These are phyloP conservation scores for Carex pumila DNA, from an alignment of 176 grass and related monocot species.

Conservation along the genomic window DNA sequence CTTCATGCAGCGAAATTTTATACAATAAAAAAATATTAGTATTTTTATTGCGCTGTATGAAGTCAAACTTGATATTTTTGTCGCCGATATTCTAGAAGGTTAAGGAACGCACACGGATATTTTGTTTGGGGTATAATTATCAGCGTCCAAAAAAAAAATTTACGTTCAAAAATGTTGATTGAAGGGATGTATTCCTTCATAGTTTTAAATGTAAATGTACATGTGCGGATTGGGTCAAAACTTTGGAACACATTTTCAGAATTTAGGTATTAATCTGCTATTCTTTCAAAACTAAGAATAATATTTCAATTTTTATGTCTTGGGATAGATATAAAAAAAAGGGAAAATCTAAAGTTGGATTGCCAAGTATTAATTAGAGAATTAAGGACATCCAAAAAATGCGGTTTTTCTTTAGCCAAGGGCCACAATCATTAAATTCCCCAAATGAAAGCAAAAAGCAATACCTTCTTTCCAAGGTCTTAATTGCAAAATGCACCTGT, in stretches of 20 bases:
- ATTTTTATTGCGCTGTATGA: too few relatives aligned
- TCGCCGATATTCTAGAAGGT: too few relatives aligned
- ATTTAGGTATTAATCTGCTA: background rate
- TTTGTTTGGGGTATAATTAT: too few relatives aligned
- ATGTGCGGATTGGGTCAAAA: background rate
- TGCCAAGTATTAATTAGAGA: background rate
- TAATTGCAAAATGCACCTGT: slow-evolving; percentile 15
- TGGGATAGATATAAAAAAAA: background rate
- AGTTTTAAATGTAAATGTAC: background rate
- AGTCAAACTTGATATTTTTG: too few relatives aligned
- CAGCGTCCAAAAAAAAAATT: background rate
- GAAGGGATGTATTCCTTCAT: background rate
- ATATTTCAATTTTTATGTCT: background rate
- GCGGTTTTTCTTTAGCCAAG: background rate
- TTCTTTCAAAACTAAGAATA: background rate
- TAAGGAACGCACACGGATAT: too few relatives aligned
- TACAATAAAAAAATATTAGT: too few relatives aligned
- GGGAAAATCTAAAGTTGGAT: background rate
- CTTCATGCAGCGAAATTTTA: too few relatives aligned
- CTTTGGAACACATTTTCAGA: too few relatives aligned
- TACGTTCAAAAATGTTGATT: background rate
- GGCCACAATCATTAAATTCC: slow-evolving; percentile 15
- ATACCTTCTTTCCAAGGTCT: slow-evolving; percentile 2
- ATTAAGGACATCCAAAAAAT: background rate
- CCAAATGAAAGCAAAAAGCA: background rate